Conservation (phyloP, 148 eudicot genomes). For the Oxyria digyna region DNA sequence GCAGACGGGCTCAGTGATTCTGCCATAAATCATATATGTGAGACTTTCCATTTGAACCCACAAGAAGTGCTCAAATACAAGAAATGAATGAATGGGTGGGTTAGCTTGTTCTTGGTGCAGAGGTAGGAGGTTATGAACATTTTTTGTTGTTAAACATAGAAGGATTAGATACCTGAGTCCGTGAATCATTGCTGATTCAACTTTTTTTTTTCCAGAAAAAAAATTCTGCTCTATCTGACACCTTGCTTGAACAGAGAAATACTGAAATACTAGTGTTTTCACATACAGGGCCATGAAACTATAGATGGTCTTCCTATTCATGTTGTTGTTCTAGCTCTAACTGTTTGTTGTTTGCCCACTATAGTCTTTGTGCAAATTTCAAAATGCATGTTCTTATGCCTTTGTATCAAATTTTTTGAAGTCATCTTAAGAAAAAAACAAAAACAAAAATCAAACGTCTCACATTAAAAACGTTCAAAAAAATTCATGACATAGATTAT, state of each 20-base stretch:
- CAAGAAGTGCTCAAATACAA: constrained; percentile 57
- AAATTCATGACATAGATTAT: too few species aligned
- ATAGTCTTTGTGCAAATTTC: too few species aligned
- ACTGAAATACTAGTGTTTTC: too few species aligned
- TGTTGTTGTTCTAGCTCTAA: too few species aligned
- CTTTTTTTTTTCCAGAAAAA: neutral
- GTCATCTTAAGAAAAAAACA: too few species aligned
- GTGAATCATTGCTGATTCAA: neutral
- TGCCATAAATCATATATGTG: constrained; percentile 47
- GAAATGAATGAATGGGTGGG: constrained; percentile 11
- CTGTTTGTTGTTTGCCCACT: too few species aligned
- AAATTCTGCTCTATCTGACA: neutral
- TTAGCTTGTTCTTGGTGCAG: constrained; percentile 2
- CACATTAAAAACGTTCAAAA: too few species aligned
- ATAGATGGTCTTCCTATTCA: too few species aligned
- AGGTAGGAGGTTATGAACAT: neutral
- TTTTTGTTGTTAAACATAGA: neutral
- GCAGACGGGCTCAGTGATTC: constrained; percentile 42
- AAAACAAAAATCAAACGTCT: too few species aligned
- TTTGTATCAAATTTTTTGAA: too few species aligned
- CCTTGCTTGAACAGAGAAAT: neutral
- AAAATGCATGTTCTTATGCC: too few species aligned
- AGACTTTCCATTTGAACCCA: constrained; percentile 45
- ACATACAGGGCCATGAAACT: neutral
- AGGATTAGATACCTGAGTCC: neutral